Percentiles rank a stretch among this genome's conserved stretches.
phyloP scores from a whole-genome alignment of 75 land plant species.

The Gnetum montanum region DNA sequence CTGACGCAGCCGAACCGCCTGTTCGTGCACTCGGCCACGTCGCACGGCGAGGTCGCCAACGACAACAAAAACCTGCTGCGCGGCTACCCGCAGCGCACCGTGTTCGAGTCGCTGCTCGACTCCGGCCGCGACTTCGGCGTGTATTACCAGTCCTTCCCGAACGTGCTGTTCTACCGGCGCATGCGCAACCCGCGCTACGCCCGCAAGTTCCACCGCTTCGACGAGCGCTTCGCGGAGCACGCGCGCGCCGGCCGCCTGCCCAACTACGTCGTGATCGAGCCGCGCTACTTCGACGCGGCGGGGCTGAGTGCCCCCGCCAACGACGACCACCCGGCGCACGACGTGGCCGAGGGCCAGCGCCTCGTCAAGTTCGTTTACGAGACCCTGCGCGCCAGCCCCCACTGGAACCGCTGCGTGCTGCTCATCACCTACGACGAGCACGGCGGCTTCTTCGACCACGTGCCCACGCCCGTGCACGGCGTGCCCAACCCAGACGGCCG shows the following conservation, averaged over 20 bases:
- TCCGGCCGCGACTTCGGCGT: conserved; percentile 65
- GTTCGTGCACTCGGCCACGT: conserved; percentile 85
- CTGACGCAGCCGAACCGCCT: conserved; percentile 89
- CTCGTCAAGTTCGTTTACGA: conserved; percentile 73
- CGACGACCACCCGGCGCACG: conserved; percentile 80
- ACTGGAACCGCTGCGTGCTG: conserved; percentile 58
- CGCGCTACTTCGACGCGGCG: conserved; percentile 51
- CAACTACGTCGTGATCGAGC: conserved; percentile 77
- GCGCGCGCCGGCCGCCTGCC: conserved; percentile 55
- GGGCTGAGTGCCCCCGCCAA: conserved; percentile 45
- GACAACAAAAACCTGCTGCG: conserved; percentile 23
- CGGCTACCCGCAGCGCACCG: conserved; percentile 79
- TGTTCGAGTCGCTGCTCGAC: conserved; percentile 73
- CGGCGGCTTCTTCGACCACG: conserved; percentile 77
- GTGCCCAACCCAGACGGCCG: conserved; percentile 66
- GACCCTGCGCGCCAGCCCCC: conserved; percentile 56
- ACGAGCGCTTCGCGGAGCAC: conserved; percentile 32
- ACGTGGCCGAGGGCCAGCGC: conserved; percentile 52
- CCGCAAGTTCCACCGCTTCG: conserved; percentile 44
- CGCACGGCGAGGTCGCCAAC: conserved; percentile 61
- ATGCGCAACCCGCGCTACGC: conserved; percentile 62
- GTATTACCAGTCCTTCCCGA: conserved; percentile 57
- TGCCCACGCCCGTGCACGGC: conserved; percentile 45
- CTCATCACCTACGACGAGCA: conserved; percentile 73
- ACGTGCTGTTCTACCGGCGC: conserved; percentile 48